A percentile compares a stretch with the other conserved stretches of the same genome.
These are phyloP conservation scores for Cladophialophora chaetospira DNA, from an alignment of 2,329 filamentous ascomycete species.

Conservation along the genomic window DNA sequence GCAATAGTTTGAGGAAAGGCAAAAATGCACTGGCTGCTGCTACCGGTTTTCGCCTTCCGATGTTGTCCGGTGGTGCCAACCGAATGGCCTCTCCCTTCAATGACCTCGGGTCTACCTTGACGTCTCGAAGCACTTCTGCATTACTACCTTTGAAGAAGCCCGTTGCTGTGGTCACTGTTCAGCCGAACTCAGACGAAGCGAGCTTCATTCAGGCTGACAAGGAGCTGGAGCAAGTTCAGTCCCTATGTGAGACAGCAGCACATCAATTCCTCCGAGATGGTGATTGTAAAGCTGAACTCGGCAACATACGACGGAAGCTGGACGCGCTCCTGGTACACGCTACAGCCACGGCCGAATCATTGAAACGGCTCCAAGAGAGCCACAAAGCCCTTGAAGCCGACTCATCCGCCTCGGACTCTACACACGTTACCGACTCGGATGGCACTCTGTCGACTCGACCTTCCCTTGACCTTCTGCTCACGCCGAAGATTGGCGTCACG, in stretches of 20 bases:
- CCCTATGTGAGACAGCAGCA: constrained; percentile 80
- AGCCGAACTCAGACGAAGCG: constrained; percentile 50
- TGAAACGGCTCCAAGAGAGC: constrained; percentile 53
- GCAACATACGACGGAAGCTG: constrained; percentile 67
- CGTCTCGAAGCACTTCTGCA: constrained; percentile 16
- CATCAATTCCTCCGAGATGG: constrained; percentile 88
- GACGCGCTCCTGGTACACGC: constrained; percentile 64
- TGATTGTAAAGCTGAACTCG: constrained; percentile 76
- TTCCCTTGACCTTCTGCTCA: constrained; percentile 15
- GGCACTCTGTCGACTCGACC: constrained; percentile 17
- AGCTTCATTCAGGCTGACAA: constrained; percentile 75
- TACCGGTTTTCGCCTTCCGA: constrained; percentile 28
- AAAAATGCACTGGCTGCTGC: constrained; percentile 74
- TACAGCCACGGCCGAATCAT: constrained; percentile 59
- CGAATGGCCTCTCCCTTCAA: constrained; percentile 13
- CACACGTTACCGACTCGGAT: constrained; percentile 9
- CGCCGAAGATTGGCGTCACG: constrained; percentile 13
- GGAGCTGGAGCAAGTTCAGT: constrained; percentile 75
- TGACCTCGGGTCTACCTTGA: constrained; percentile 11
- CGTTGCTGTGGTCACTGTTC: not conserved
- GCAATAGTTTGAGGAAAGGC: constrained; percentile 83
- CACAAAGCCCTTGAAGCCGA: constrained; percentile 32
- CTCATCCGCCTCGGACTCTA: constrained; percentile 3
- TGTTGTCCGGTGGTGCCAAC: constrained; percentile 11
- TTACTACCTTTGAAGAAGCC: constrained; percentile 17